These are phyloP conservation scores for Herpetomonas tarakana DNA, from an alignment of 208 protist species.

Conservation along the genomic window DNA sequence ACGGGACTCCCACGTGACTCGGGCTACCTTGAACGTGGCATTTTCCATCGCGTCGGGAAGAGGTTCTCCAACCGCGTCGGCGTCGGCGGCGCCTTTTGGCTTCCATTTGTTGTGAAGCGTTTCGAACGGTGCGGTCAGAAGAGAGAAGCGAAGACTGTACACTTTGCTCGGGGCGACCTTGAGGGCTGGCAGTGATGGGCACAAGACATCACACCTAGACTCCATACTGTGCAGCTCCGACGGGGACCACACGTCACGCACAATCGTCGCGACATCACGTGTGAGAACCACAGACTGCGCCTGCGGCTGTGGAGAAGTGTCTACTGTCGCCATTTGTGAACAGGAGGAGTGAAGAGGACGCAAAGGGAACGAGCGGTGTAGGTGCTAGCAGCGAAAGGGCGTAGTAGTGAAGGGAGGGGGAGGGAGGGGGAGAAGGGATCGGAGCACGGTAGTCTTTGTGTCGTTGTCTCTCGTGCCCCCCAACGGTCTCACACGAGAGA, in stretches of 20 bases:
- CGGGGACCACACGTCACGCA: conserved; percentile 23
- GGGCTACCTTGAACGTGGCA: neutral
- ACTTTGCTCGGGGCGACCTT: conserved; percentile 1
- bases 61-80: neutral
- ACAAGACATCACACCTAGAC: conserved; percentile 6
- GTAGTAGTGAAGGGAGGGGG: no score
- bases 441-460: no score
- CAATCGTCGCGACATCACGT: conserved; percentile 12
- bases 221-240: conserved; percentile 12
- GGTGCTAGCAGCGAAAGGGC: no score
- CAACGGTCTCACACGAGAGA: no score
- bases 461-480: no score
- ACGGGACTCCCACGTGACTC: neutral
- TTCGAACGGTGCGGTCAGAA: conserved; percentile 17
- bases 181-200: conserved; percentile 5
- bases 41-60: neutral
- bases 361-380: no score
- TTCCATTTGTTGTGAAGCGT: conserved; percentile 16
- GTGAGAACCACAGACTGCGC: no score
- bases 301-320: no score
- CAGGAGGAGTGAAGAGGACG: no score
- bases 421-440: no score
- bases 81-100: conserved; percentile 3
- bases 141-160: conserved; percentile 11
- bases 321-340: no score